Evolutionary conservation across 2,329 filamentous ascomycete species (phyloP).

Genomic region (Lomentospora prolificans): DNA sequence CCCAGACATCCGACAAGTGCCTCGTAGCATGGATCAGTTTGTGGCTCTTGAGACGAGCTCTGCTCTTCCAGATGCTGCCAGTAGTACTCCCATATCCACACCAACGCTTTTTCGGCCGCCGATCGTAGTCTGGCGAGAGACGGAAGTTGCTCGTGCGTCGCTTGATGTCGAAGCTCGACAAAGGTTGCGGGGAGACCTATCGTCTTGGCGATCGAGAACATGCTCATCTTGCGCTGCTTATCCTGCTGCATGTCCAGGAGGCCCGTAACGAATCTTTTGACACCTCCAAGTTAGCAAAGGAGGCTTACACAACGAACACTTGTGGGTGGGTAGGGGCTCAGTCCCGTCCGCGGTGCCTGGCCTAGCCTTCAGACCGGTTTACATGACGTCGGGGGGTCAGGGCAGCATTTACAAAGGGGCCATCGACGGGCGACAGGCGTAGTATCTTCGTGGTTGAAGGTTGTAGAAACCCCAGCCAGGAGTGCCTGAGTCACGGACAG

Average conservation of each 20-base stretch:
- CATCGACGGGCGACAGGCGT: constrained; percentile 6
- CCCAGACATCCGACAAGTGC: background rate
- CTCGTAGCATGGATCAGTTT: constrained; percentile 6
- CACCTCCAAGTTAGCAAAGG: background rate
- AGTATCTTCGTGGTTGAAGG: background rate
- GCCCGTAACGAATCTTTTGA: constrained; percentile 63
- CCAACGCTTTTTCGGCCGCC: constrained; percentile 59
- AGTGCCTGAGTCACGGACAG: background rate
- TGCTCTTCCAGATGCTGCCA: constrained; percentile 47
- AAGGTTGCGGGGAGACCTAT: constrained; percentile 67
- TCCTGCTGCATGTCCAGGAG: constrained; percentile 65
- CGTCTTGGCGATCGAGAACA: constrained; percentile 61
- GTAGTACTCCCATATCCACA: constrained; percentile 86
- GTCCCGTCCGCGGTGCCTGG: too few species aligned
- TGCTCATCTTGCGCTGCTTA: constrained; percentile 57
- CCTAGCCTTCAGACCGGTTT: too few species aligned
- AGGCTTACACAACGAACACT: too few species aligned
- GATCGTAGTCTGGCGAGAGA: constrained; percentile 62
- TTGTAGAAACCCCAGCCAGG: background rate
- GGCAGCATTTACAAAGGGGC: background rate
- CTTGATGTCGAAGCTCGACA: constrained; percentile 82
- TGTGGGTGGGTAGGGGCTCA: too few species aligned
- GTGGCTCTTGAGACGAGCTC: background rate
- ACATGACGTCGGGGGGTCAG: too few species aligned
- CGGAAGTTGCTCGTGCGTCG: constrained; percentile 80